Evolutionary conservation across 2,329 filamentous ascomycete species (phyloP).

Genomic region (Xylaria sp.): DNA sequence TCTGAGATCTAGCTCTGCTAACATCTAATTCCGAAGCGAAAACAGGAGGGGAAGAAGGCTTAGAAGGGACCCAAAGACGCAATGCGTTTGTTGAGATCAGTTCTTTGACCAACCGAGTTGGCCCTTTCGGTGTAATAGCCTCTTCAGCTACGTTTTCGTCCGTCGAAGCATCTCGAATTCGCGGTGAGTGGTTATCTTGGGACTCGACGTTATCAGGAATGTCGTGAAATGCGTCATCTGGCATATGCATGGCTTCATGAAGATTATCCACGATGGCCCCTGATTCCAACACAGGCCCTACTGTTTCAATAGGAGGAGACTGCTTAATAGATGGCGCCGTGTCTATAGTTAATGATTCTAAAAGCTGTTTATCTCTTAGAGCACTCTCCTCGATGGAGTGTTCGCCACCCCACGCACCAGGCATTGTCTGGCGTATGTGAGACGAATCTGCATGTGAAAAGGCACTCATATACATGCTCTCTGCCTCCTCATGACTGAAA

Average conservation of each 20-base stretch:
- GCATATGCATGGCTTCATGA: conserved; percentile 39
- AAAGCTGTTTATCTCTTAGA: conserved; percentile 25
- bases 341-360: conserved; percentile 6
- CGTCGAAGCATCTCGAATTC: conserved; percentile 7
- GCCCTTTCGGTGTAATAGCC: conserved; percentile 62
- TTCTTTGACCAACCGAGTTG: conserved; percentile 67
- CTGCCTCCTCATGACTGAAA: conserved; percentile 82
- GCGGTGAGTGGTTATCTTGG: not conserved
- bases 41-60: conserved; percentile 58
- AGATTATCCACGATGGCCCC: conserved; percentile 39
- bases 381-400: conserved; percentile 43
- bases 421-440: conserved; percentile 55
- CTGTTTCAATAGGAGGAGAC: not conserved
- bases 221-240: conserved; percentile 37
- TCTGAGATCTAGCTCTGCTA: conserved; percentile 9
- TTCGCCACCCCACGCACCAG: conserved; percentile 63
- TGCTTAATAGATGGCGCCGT: conserved; percentile 8
- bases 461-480: conserved; percentile 88
- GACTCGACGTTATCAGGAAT: not conserved
- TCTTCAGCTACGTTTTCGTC: conserved; percentile 52
- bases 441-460: conserved; percentile 62
- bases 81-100: conserved; percentile 62
- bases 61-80: conserved; percentile 66
- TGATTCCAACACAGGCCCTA: not conserved
- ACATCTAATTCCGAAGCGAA: conserved; percentile 40